Evolutionary conservation across 2,329 filamentous ascomycete species (phyloP).

Genomic region (Botrytis elliptica): DNA sequence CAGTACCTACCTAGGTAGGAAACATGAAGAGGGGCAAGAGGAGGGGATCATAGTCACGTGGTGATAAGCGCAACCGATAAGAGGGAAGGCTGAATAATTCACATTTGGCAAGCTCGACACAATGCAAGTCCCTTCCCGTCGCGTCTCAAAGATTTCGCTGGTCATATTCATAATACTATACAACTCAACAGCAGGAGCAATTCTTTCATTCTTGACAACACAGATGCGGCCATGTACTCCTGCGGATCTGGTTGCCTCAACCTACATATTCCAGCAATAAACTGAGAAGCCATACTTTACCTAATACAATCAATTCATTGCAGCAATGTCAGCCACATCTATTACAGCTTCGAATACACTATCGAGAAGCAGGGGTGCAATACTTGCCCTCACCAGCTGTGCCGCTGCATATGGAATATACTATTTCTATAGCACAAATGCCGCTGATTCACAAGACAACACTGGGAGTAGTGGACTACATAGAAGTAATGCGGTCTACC

Average conservation of each 20-base stretch:
- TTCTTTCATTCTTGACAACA: not conserved
- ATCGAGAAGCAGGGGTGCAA: constrained; percentile 53
- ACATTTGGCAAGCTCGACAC: constrained; percentile 6
- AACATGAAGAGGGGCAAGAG: not conserved
- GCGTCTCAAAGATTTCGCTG: not conserved
- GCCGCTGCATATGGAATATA: constrained; percentile 59
- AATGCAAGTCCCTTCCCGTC: not conserved
- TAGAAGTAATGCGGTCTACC: constrained; percentile 66
- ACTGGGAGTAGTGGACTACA: constrained; percentile 45
- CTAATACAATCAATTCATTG: not conserved
- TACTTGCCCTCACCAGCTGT: constrained; percentile 55
- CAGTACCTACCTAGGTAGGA: too few species aligned
- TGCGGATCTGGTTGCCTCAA: constrained; percentile 11
- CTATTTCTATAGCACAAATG: constrained; percentile 50
- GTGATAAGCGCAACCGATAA: constrained; percentile 1
- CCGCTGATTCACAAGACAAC: not conserved
- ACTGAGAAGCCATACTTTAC: not conserved
- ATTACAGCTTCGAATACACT: constrained; percentile 52
- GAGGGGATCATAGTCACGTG: not conserved
- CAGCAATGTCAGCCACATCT: constrained; percentile 43
- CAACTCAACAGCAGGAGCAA: not conserved
- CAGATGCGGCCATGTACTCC: constrained; percentile 4
- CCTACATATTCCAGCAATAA: not conserved
- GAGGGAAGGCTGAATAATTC: constrained; percentile 12
- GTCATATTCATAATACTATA: not conserved